These are phyloP conservation scores for Amauroascus verrucosus DNA, from an alignment of 2,329 filamentous ascomycete genomes.

Conservation along the genomic window DNA sequence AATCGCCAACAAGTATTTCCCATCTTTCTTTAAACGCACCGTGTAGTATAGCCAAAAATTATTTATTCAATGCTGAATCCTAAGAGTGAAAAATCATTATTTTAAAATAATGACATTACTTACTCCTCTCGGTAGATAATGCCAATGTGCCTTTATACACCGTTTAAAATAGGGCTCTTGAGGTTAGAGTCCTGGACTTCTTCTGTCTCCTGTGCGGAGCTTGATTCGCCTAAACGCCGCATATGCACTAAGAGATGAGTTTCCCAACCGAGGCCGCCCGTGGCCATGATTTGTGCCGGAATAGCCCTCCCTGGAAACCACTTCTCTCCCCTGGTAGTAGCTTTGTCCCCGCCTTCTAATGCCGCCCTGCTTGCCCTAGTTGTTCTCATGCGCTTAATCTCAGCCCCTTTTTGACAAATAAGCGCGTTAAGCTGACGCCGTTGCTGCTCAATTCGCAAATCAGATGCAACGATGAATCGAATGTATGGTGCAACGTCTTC, in stretches of 20 bases:
- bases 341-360: constrained; percentile 61
- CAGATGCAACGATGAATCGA: constrained; percentile 71
- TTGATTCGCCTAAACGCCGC: background rate
- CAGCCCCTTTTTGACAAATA: constrained; percentile 47
- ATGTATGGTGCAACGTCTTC: constrained; percentile 82
- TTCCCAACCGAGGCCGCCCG: constrained; percentile 43
- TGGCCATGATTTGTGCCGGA: constrained; percentile 53
- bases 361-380: constrained; percentile 68
- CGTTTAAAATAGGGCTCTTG: background rate
- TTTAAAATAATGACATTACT: background rate
- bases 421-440: constrained; percentile 53
- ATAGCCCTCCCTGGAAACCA: constrained; percentile 60
- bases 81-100: background rate
- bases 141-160: background rate
- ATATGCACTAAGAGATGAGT: constrained; percentile 26
- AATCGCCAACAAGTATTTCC: too few species aligned
- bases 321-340: constrained; percentile 55
- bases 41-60: background rate
- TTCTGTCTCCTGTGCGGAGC: background rate
- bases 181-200: background rate
- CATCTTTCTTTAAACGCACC: too few species aligned
- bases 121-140: background rate
- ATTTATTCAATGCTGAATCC: background rate
- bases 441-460: constrained; percentile 59
- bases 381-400: constrained; percentile 52